Evolutionary conservation across 495 filamentous ascomycete genomes (phyloP), one percentile per base, ranked within the genome.

Genomic region (Pyrenula massariospora): DNA sequence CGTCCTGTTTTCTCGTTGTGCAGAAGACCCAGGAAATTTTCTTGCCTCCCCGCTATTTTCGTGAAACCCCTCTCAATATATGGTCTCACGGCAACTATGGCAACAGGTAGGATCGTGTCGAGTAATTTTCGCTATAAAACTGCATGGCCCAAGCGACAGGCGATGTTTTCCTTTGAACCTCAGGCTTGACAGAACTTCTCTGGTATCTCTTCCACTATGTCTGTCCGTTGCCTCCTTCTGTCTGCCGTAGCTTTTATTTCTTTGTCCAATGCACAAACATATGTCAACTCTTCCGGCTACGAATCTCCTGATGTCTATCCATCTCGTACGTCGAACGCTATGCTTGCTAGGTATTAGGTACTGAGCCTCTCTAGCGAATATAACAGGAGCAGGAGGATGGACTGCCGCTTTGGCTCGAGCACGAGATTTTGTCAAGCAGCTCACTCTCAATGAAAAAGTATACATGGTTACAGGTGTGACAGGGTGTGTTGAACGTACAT

Each of bases 401-500:
- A 73, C 77, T 56, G 79, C 80, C 21, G 90, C 89, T 19, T 92
- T 93, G 62, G 70, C 67, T 25, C 86, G 88, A 63, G 89, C 90
- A 0, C 75, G 75, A 57, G 72, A 65, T 3, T 91, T 93, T 58
- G 87, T 94, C 25, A 80, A 80, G 19, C 79, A 90, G 66, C 72
- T 94, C 59, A 94, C 84, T 1, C 72, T 91, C 56, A 67, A 83
- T 25, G 88, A 95, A 73, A 95, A 94, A 73, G 84, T 93, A 68
- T 89, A 91, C 64, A 65, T 95, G 52, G 91, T 89, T 2, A 94
- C 88, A 2, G 90, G 88, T 61, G 78, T 81, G 48, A 85, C 84
- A 8, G 31, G 31, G 31, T 15, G n/a, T n/a, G 70, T 84, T 63
- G 69, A 77, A 68, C 24, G n/a, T 47, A 3, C 47, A 12, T 22